phyloP scores from a whole-genome alignment of 495 filamentous ascomycete species.

The Tuber melanosporum region DNA sequence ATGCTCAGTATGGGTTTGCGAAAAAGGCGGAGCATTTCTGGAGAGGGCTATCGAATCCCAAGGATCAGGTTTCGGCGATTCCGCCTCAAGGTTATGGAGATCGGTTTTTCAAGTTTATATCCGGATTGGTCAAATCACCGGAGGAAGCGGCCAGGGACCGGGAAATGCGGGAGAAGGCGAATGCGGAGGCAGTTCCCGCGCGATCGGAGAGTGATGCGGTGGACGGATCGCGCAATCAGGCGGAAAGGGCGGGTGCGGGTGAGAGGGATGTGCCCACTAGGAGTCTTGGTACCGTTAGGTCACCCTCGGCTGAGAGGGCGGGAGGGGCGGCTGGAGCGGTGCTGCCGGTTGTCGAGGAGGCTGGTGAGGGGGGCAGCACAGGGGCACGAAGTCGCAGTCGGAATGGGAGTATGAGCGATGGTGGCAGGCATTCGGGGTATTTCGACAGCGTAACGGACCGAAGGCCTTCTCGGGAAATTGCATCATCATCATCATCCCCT shows the following conservation, averaged over 20 bases:
- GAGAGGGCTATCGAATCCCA: constrained; percentile 78
- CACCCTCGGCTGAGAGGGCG: constrained; percentile 51
- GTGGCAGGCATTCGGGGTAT: constrained; percentile 42
- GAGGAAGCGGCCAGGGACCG: constrained; percentile 69
- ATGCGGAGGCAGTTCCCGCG: constrained; percentile 43
- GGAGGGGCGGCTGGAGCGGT: constrained; percentile 57
- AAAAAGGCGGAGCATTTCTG: constrained; percentile 88
- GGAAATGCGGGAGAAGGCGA: constrained; percentile 48
- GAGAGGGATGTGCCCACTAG: constrained; percentile 51
- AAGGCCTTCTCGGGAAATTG: constrained; percentile 45
- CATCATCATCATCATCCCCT: constrained; percentile 26
- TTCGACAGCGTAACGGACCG: constrained; percentile 47
- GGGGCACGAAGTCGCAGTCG: constrained; percentile 50
- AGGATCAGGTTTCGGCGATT: constrained; percentile 85
- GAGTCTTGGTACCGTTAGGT: constrained; percentile 51
- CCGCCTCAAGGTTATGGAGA: constrained; percentile 88
- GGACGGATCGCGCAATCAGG: constrained; percentile 42
- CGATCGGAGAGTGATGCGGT: constrained; percentile 42
- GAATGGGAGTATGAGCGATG: constrained; percentile 45
- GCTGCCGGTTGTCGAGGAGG: constrained; percentile 90
- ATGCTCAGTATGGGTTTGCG: constrained; percentile 66
- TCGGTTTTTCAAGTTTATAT: constrained; percentile 89
- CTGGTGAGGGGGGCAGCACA: constrained; percentile 69
- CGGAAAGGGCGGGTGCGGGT: constrained; percentile 48
- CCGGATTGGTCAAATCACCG: constrained; percentile 75